Percentiles rank a stretch among this genome's conserved stretches.
Evolutionary conservation across 768 basidiomycete genomes (phyloP).

Genomic region (Auriscalpium orientale): DNA sequence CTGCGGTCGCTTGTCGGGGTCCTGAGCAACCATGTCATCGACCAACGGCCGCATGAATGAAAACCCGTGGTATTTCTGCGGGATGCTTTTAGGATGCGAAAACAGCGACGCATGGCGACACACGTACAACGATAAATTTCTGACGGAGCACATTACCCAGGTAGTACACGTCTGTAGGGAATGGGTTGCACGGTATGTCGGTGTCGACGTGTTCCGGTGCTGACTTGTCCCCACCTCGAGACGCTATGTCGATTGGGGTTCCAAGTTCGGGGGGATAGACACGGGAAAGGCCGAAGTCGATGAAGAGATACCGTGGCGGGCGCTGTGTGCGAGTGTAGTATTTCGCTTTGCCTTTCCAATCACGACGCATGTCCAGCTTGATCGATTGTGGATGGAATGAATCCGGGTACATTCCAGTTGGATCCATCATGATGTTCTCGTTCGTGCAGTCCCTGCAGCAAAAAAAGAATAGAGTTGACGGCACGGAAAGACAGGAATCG

Average conservation of each 20-base stretch:
- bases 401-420: constrained; percentile 4
- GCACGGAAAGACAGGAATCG: not conserved
- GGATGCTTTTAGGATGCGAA: not conserved
- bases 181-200: constrained; percentile 13
- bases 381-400: constrained; percentile 2
- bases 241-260: constrained; percentile 9
- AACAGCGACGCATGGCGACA: not conserved
- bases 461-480: not conserved
- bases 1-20: constrained; percentile 28
- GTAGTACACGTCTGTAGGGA: constrained; percentile 20
- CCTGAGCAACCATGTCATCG: constrained; percentile 27
- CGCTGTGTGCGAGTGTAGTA: constrained; percentile 19
- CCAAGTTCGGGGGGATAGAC: constrained; percentile 7
- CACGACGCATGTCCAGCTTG: not conserved
- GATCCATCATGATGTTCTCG: constrained; percentile 11
- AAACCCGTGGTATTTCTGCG: constrained; percentile 8
- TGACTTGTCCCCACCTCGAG: constrained; percentile 17
- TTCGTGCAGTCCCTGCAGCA: constrained; percentile 4
- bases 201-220: constrained; percentile 19
- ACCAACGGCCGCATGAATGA: constrained; percentile 11
- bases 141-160: constrained; percentile 17
- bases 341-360: constrained; percentile 8
- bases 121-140: constrained; percentile 15
- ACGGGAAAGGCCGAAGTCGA: constrained; percentile 23
- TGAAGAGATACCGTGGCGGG: constrained; percentile 22